Percentiles rank a stretch among this genome's conserved stretches.
These are phyloP conservation scores for Butyriboletus loyo DNA, from an alignment of 768 basidiomycete species.

Conservation along the genomic window DNA sequence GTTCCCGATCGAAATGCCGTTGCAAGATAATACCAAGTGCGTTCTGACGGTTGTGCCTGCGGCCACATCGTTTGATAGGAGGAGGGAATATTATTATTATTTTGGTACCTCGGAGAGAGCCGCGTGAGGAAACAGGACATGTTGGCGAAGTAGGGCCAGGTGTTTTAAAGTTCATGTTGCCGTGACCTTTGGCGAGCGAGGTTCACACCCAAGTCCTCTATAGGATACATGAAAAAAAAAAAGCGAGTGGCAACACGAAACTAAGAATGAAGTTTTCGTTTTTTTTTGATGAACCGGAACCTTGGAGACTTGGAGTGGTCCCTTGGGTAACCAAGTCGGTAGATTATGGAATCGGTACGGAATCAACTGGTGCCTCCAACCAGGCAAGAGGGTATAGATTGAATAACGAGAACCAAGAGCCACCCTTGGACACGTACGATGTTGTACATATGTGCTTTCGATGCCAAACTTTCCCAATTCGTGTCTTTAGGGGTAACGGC, in stretches of 20 bases:
- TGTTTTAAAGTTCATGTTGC: slow-evolving; percentile 10
- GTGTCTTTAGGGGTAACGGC: slow-evolving; percentile 9
- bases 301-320: too few species aligned
- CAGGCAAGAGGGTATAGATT: neutral
- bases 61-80: neutral
- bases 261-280: neutral
- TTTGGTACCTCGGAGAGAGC: slow-evolving; percentile 3
- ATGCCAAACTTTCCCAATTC: slow-evolving; percentile 28
- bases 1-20: slow-evolving; percentile 14
- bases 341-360: too few species aligned
- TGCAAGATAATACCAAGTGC: slow-evolving; percentile 11
- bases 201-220: slow-evolving; percentile 17
- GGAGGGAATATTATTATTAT: neutral
- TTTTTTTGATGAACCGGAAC: too few species aligned
- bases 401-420: slow-evolving; percentile 12
- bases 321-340: too few species aligned
- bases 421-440: neutral
- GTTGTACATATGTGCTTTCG: slow-evolving; percentile 16
- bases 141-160: neutral
- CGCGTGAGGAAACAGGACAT: neutral
- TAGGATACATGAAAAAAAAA: slow-evolving; percentile 27
- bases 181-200: slow-evolving; percentile 8
- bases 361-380: slow-evolving; percentile 5
- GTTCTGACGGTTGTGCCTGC: slow-evolving; percentile 15
- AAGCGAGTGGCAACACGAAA: slow-evolving; percentile 5